phyloP scores from a whole-genome alignment of 306 rosid species.

The Dryas octopetala region DNA sequence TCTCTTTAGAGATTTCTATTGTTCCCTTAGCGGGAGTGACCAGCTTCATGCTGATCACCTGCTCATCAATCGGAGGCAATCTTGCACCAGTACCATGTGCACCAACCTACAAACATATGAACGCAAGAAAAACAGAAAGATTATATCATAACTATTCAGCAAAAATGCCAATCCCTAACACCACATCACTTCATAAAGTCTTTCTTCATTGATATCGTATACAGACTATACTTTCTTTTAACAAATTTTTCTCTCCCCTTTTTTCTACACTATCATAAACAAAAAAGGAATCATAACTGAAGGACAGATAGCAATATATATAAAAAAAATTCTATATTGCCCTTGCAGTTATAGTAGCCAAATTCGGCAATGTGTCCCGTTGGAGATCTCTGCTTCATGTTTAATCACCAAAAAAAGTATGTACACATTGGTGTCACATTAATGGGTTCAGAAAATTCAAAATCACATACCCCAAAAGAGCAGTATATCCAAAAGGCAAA shows the following conservation, averaged over 20 bases:
- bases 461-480: background rate
- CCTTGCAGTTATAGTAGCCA: too few species aligned
- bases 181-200: background rate
- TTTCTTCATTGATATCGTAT: too few species aligned
- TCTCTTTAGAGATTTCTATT: constrained; percentile 78
- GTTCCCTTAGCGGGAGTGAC: constrained; percentile 96
- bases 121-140: background rate
- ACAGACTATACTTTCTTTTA: too few species aligned
- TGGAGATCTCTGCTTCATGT: too few species aligned
- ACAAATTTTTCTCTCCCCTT: too few species aligned
- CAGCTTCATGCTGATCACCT: constrained; percentile 81
- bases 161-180: background rate
- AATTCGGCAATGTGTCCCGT: too few species aligned
- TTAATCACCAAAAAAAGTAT: background rate
- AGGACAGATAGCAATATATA: too few species aligned
- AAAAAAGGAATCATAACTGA: too few species aligned
- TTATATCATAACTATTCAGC: background rate
- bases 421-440: background rate
- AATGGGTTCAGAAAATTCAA: background rate
- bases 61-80: constrained; percentile 96
- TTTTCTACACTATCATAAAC: too few species aligned
- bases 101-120: constrained; percentile 71
- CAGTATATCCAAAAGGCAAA: background rate
- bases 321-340: too few species aligned
- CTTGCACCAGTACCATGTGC: constrained; percentile 98